Base-by-base conservation (phyloP, 2,329 filamentous ascomycete genomes). In the Pseudogymnoascus sp. region DNA sequence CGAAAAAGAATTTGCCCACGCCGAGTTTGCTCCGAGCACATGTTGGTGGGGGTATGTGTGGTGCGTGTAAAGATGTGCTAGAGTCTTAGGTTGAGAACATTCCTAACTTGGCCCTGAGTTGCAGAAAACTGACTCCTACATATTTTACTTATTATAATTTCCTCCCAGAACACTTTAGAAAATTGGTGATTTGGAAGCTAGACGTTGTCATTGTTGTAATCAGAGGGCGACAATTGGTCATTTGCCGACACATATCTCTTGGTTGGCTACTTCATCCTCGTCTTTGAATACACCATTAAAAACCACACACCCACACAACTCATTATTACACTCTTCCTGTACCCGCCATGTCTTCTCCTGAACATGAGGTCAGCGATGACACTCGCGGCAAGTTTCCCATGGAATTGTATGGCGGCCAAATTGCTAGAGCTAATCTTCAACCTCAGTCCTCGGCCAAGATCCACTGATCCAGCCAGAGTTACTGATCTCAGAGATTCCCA, bases 401-500 rank as follows among this genome's bases (percentile, higher is more conserved):
- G 41, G 63, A 59, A 59, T 33, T 9, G 3, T 15, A 21, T 41
- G 19, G 19, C 52, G 19, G 19, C 52, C 30, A 33, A n/a, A 13
- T 23, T 21, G 45, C 57, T 30, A 30, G 23, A 45, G 23, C 23
- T 34, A 45, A 59, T 13, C 52, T 33, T 26, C 56, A 61, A 61
- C 59, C 26, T 60, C 58, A 96, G 92, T 96, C 75, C 79, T 95
- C 71, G 91, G 91, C 67, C 92, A 96, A 80, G 92, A 96, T 75
- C 90, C 92, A 70, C 79, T 97, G 71, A 94, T 96, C 72, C 87
- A 90, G 55, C 92, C 92, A 41, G 86, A 89, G 67, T 83, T 96
- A 67, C 87, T 97, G 69, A 84, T 90, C 72, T 84, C 86, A 63
- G 92, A 97, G 75, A 86, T 96, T 67, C 90, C 91, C 71, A 82